phyloP scores from a whole-genome alignment of 139 green algal species.

The Chlorella vulgaris region DNA sequence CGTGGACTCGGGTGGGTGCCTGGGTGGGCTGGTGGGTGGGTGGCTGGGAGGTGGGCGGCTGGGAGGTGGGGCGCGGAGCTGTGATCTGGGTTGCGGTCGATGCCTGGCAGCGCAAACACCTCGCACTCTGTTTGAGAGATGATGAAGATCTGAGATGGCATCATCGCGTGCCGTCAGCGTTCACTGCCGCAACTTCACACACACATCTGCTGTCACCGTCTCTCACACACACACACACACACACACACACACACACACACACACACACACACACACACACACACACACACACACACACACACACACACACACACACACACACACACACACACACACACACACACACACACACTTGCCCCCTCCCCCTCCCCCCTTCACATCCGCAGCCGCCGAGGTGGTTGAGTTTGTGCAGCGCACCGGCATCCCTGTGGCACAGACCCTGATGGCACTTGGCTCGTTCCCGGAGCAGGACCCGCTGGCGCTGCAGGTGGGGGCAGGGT shows the following conservation, averaged over 20 bases:
- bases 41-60: background rate
- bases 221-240: no score
- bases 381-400: slow-evolving; percentile 71
- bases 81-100: background rate
- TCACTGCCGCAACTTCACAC: no score
- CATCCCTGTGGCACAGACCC: slow-evolving; percentile 90
- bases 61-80: background rate
- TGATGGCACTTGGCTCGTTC: slow-evolving; percentile 96
- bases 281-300: no score
- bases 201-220: no score
- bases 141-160: no score
- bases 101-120: no score
- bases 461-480: slow-evolving; percentile 60
- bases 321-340: background rate
- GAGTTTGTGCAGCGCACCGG: slow-evolving; percentile 83
- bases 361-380: background rate
- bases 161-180: no score
- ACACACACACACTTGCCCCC: background rate
- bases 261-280: no score
- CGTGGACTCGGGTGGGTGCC: slow-evolving; percentile 63
- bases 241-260: no score
- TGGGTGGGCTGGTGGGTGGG: background rate
- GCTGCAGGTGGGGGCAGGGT: slow-evolving; percentile 74
- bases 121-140: no score
- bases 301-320: background rate